Percentiles rank a stretch among this genome's conserved stretches.
Conservation (phyloP, 495 filamentous ascomycete genomes). For the Podospora fimiseda region DNA sequence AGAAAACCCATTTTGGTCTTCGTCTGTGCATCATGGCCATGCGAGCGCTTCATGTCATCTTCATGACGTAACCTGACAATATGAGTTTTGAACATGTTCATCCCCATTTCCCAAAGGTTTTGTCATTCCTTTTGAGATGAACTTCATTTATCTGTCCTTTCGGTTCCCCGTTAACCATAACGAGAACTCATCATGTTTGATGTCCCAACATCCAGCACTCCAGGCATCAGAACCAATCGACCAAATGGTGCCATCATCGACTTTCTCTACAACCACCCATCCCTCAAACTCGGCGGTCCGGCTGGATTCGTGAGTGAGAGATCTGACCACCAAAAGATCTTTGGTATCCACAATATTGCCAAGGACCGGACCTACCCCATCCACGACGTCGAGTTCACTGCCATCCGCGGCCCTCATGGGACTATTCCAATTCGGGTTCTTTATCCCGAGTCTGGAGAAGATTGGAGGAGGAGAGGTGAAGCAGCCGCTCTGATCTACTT, state of each 20-base stretch:
- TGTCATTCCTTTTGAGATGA: not conserved
- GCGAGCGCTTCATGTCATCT: too few relatives aligned
- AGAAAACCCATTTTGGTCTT: too few relatives aligned
- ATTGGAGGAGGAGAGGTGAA: slow-evolving; percentile 1
- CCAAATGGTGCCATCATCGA: slow-evolving; percentile 6
- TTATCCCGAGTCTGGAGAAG: slow-evolving; percentile 20
- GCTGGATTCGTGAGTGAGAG: slow-evolving; percentile 26
- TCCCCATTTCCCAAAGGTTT: too few relatives aligned
- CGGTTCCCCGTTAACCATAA: not conserved
- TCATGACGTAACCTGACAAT: not conserved
- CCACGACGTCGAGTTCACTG: slow-evolving; percentile 27
- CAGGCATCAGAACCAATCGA: slow-evolving; percentile 5
- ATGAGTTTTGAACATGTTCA: too few relatives aligned
- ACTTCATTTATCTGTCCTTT: not conserved
- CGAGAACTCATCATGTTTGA: not conserved
- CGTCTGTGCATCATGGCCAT: too few relatives aligned
- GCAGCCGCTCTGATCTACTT: slow-evolving; percentile 30
- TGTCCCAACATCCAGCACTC: not conserved
- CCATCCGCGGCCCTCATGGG: slow-evolving; percentile 32
- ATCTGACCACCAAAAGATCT: slow-evolving; percentile 25
- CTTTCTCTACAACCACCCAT: slow-evolving; percentile 12
- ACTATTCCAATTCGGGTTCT: slow-evolving; percentile 29
- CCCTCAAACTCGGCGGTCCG: slow-evolving; percentile 19
- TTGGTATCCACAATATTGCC: slow-evolving; percentile 25
- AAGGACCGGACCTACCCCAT: slow-evolving; percentile 20